Evolutionary conservation across 352 stramenopile genomes (phyloP).

Genomic region (Globisporangium alternatum): DNA sequence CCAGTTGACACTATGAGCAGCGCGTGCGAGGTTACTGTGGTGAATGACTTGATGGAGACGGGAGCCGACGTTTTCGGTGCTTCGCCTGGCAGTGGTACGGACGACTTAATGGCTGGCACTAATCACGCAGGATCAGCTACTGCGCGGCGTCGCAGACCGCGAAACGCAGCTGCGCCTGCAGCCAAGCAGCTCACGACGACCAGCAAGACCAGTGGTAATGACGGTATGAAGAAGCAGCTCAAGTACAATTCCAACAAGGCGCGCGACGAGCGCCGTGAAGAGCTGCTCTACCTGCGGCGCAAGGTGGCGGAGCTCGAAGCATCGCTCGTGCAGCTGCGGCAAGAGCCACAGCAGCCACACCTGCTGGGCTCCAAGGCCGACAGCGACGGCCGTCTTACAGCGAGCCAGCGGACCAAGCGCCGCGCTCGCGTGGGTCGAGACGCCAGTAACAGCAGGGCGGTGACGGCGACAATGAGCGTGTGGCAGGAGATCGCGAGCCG

Average conservation of each 20-base stretch:
- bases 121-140: not conserved
- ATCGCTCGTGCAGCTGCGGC: slow-evolving; percentile 16
- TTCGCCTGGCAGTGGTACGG: not conserved
- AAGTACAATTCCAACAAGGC: slow-evolving; percentile 44
- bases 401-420: too few species aligned
- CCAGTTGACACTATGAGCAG: not conserved
- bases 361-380: too few species aligned
- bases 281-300: slow-evolving; percentile 38
- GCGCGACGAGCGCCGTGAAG: slow-evolving; percentile 36
- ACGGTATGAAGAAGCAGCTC: slow-evolving; percentile 17
- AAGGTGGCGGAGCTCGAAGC: slow-evolving; percentile 38
- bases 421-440: too few species aligned
- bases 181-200: not conserved
- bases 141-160: not conserved
- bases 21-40: not conserved
- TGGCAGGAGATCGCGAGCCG: slow-evolving; percentile 19
- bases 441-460: too few species aligned
- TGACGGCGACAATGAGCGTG: slow-evolving; percentile 16
- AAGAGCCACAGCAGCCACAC: not conserved
- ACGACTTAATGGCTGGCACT: slow-evolving; percentile 3
- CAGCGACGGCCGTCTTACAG: not conserved
- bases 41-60: not conserved
- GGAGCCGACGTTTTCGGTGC: too few species aligned
- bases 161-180: not conserved
- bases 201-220: not conserved